These are phyloP conservation scores for Mortierella antarctica DNA, from an alignment of 192 early-diverging fungal species.

Conservation along the genomic window DNA sequence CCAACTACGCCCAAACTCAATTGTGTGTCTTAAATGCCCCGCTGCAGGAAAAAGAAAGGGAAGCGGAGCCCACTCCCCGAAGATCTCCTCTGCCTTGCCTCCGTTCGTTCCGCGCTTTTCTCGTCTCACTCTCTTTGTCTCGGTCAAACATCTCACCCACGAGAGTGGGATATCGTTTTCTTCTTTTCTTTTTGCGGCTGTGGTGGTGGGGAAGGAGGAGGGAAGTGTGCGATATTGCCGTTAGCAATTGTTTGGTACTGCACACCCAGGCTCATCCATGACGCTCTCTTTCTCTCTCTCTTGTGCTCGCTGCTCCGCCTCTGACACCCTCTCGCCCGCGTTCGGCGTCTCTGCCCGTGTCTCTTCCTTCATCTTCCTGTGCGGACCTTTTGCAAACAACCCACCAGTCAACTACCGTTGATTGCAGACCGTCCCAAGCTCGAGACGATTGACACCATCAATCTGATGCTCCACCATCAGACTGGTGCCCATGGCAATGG, in stretches of 20 bases:
- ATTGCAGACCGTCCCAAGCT: slow-evolving; percentile 51
- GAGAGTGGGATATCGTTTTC: background rate
- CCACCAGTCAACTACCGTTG: slow-evolving; percentile 28
- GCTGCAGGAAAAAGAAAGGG: background rate
- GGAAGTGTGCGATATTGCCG: no score
- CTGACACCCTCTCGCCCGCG: background rate
- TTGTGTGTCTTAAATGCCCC: slow-evolving; percentile 5
- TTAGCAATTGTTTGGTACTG: no score
- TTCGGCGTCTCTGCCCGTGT: background rate
- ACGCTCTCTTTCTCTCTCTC: slow-evolving; percentile 1
- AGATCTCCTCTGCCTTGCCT: background rate
- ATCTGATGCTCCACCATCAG: slow-evolving; percentile 44
- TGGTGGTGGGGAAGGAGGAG: background rate
- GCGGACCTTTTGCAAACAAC: background rate
- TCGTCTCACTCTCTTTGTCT: slow-evolving; percentile 4
- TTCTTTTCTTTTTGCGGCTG: background rate
- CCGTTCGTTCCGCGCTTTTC: background rate
- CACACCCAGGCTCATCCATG: slow-evolving; percentile 17
- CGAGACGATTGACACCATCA: slow-evolving; percentile 53
- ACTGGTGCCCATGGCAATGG: slow-evolving; percentile 6
- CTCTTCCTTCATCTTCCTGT: background rate
- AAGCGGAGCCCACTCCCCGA: background rate
- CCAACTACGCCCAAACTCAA: slow-evolving; percentile 20
- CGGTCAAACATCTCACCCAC: background rate
- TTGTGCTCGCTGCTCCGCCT: background rate